phyloP scores from a whole-genome alignment of 2,329 filamentous ascomycete genomes.

The Aphanoascus verrucosus region DNA sequence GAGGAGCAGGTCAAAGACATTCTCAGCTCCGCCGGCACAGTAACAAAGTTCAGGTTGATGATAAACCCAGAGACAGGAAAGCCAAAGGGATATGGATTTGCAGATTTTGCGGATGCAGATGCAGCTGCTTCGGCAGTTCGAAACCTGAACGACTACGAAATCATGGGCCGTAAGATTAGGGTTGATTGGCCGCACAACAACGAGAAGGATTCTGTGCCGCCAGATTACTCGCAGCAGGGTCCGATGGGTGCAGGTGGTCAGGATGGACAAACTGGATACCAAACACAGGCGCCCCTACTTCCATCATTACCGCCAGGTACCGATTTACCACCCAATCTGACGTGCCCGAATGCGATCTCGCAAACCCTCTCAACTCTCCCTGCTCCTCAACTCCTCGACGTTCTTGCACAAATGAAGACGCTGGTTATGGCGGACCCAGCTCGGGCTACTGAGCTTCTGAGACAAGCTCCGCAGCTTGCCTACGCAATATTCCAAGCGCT shows the following conservation, averaged over 20 bases:
- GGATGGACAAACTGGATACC: conserved; percentile 26
- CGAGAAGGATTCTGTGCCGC: conserved; percentile 54
- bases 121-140: conserved; percentile 85
- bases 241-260: conserved; percentile 28
- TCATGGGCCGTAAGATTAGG: conserved; percentile 86
- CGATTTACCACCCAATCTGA: conserved; percentile 71
- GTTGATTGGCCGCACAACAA: conserved; percentile 96
- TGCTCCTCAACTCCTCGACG: conserved; percentile 79
- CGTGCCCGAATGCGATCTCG: conserved; percentile 81
- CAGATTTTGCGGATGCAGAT: conserved; percentile 89
- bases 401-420: conserved; percentile 87
- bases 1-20: conserved; percentile 95
- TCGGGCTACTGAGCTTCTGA: conserved; percentile 74
- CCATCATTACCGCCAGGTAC: conserved; percentile 75
- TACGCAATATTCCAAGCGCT: conserved; percentile 94
- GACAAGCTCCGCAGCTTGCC: conserved; percentile 80
- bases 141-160: conserved; percentile 89
- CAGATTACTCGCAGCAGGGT: conserved; percentile 39
- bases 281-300: conserved; percentile 45
- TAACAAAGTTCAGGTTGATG: conserved; percentile 83
- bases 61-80: conserved; percentile 92
- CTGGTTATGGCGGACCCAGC: conserved; percentile 71
- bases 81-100: conserved; percentile 93
- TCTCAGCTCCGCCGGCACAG: conserved; percentile 79
- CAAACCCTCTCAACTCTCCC: conserved; percentile 79